Conservation (phyloP, 2,329 filamentous ascomycete genomes). For the Domatiomyces catenatus region DNA sequence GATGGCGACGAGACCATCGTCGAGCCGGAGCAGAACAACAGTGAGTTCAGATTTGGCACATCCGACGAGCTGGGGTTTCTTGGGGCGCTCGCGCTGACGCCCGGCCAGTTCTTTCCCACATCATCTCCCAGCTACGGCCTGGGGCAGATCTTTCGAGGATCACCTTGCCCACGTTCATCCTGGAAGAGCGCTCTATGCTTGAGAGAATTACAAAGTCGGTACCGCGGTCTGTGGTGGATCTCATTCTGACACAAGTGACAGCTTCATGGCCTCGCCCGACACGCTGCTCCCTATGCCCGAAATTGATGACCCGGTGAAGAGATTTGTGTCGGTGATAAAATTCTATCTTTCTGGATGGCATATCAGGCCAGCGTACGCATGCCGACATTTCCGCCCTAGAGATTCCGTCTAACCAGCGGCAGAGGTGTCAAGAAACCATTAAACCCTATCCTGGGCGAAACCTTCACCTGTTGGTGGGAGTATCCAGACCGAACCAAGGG, state of each 20-base stretch:
- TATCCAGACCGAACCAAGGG: slow-evolving; percentile 67
- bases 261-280: slow-evolving; percentile 98
- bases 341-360: slow-evolving; percentile 99
- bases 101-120: slow-evolving; percentile 72
- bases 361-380: slow-evolving; percentile 72
- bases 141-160: slow-evolving; percentile 91
- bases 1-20: slow-evolving; percentile 53
- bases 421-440: slow-evolving; percentile 97
- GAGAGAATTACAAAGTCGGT: slow-evolving; percentile 94
- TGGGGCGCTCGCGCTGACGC: background rate
- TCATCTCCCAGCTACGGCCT: slow-evolving; percentile 90
- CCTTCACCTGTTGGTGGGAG: slow-evolving; percentile 92
- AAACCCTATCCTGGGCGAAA: slow-evolving; percentile 90
- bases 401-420: slow-evolving; percentile 6
- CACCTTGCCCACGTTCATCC: slow-evolving; percentile 89
- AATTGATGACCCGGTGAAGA: slow-evolving; percentile 73
- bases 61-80: slow-evolving; percentile 9
- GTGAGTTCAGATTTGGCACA: slow-evolving; percentile 38
- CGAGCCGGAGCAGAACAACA: slow-evolving; percentile 86
- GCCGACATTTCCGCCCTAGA: background rate
- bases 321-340: slow-evolving; percentile 90
- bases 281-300: slow-evolving; percentile 75
- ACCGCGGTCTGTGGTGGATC: background rate
- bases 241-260: slow-evolving; percentile 27
- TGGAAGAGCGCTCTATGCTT: slow-evolving; percentile 94